These are phyloP conservation scores for Arthrobotrys sinensis DNA, from an alignment of 2,329 filamentous ascomycete species.

Conservation along the genomic window DNA sequence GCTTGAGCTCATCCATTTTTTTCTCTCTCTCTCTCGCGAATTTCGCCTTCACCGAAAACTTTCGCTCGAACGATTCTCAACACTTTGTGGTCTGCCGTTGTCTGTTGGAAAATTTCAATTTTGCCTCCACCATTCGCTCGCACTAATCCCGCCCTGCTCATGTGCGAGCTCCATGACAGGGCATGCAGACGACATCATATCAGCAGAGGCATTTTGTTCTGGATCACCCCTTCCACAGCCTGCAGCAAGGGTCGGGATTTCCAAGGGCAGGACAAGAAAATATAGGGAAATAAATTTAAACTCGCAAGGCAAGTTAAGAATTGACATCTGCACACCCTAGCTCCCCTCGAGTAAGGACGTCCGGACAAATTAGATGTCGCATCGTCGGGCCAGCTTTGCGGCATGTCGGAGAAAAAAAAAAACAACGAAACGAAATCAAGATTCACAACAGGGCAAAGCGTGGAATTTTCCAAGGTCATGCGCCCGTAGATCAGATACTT, in stretches of 20 bases:
- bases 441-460: conserved; percentile 21
- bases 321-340: conserved; percentile 16
- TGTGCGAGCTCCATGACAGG: conserved; percentile 35
- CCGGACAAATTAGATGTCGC: conserved; percentile 15
- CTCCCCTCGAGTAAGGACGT: conserved; percentile 11
- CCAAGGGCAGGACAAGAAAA: conserved; percentile 17
- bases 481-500: conserved; percentile 25
- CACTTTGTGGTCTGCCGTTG: conserved; percentile 24
- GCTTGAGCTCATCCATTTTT: conserved; percentile 21
- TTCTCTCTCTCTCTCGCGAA: not conserved
- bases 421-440: conserved; percentile 10
- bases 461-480: conserved; percentile 32
- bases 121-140: not conserved
- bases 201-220: conserved; percentile 24
- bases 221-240: conserved; percentile 11
- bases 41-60: conserved; percentile 2
- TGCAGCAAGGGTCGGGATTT: conserved; percentile 42
- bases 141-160: not conserved
- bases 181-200: conserved; percentile 19
- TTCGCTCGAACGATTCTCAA: conserved; percentile 38
- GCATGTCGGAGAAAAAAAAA: conserved; percentile 18
- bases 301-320: conserved; percentile 12
- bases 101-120: conserved; percentile 38
- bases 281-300: conserved; percentile 7
- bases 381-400: conserved; percentile 48